Evolutionary conservation across 2,329 filamentous ascomycete genomes (phyloP), one percentile per base, ranked within the genome.

Genomic region (Sclerotiophoma versabilis): DNA sequence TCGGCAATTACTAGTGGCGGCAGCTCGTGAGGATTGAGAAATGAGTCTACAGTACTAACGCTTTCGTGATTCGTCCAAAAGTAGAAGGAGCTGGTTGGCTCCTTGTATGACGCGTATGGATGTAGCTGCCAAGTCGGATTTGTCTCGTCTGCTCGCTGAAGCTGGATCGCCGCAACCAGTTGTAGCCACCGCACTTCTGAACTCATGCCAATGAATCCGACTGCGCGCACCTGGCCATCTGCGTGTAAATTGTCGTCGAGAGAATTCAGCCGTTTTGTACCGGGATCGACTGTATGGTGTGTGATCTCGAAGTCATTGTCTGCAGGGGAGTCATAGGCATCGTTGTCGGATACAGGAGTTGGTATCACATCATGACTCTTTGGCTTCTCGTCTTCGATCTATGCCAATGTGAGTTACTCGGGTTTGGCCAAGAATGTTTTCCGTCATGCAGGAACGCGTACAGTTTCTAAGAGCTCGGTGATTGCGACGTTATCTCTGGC

Each of bases 151-250:
- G n/a, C 15, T 41, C 56, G 56, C 19, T 68, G 64, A 2, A 56
- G 39, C 8, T 66, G 60, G 1, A 67, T 54, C 33, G 17, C 27
- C 65, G 49, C 52, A n/a, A 65, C 61, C 30, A 56, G 52, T 20
- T 65, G 68, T 23, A 72, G 39, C 71, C 72, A 73, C 26, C 69
- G 66, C n/a, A 72, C 57, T 23, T 73, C 70, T 1, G 71, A 74
- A 27, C 57, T 68, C 41, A 63, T 65, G 2, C 70, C 72, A 12
- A 72, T 41, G 46, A 73, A 72, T 2, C 72, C 72, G 3, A 67
- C 71, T 5, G 70, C 63, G 2, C 63, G 59, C 17, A 62, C 59
- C n/a, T 51, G 55, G 8, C 67, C 60, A 29, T 60, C 57, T 14
- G 54, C 55, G 23, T 65, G 63, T 10, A 72, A 48, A 33, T 72